phyloP scores from a whole-genome alignment of 768 basidiomycete species.

The Agaricus sinodeliciosus region DNA sequence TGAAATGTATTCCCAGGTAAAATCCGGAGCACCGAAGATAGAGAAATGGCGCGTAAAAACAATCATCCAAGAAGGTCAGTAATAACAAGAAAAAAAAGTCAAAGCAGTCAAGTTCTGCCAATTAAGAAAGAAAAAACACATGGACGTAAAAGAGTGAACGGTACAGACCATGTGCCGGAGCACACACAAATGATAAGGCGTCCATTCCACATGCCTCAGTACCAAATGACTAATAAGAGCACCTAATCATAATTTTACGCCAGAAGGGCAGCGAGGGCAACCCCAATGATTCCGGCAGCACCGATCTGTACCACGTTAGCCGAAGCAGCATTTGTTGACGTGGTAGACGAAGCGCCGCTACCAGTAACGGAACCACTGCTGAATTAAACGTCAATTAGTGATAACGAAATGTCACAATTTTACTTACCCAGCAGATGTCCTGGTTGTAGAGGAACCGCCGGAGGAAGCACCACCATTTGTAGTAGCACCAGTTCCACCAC shows the following conservation, averaged over 20 bases:
- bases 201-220: constrained; percentile 1
- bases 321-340: constrained; percentile 22
- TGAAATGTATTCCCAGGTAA: not conserved
- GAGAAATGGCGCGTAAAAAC: not conserved
- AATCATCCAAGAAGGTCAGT: constrained; percentile 5
- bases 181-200: not conserved
- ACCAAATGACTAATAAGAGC: not conserved
- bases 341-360: constrained; percentile 1
- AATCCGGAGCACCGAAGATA: not conserved
- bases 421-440: constrained; percentile 9
- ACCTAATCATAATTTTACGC: constrained; percentile 22
- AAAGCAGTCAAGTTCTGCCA: not conserved
- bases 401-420: not conserved
- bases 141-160: not conserved
- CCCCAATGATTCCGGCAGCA: constrained; percentile 33
- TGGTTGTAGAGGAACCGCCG: not conserved
- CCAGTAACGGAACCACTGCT: not conserved
- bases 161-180: not conserved
- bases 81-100: not conserved
- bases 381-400: not conserved
- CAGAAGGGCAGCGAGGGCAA: constrained; percentile 37
- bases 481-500: constrained; percentile 10
- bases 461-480: not conserved
- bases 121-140: not conserved
- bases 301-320: constrained; percentile 29